Evolutionary conservation across 176 grass and related monocot species (phyloP).

Genomic region (Juncus inflexus): DNA sequence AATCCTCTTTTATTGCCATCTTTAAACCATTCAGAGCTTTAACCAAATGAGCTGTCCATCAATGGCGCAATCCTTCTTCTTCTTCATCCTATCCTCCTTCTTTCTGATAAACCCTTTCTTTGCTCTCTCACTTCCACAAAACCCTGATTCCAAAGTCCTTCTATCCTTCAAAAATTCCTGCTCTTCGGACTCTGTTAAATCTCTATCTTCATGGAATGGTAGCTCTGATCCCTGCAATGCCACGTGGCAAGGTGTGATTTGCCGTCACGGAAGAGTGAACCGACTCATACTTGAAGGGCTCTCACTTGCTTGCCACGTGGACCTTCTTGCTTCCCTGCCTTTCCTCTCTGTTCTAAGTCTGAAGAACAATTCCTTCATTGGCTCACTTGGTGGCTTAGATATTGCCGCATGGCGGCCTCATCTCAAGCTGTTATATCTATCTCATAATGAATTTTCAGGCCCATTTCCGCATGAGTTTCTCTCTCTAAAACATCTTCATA

Average conservation of each 20-base stretch:
- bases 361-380: slow-evolving; percentile 73
- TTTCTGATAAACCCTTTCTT: slow-evolving; percentile 11
- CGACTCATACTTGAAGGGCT: slow-evolving; percentile 69
- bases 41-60: background rate
- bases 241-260: slow-evolving; percentile 59
- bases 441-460: slow-evolving; percentile 67
- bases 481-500: slow-evolving; percentile 63
- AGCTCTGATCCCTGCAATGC: slow-evolving; percentile 49
- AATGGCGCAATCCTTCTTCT: slow-evolving; percentile 27
- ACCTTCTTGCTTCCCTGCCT: slow-evolving; percentile 39
- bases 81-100: slow-evolving; percentile 27
- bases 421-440: slow-evolving; percentile 87
- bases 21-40: background rate
- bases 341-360: slow-evolving; percentile 68
- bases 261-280: slow-evolving; percentile 34
- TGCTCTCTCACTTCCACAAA: background rate
- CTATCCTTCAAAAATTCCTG: slow-evolving; percentile 68
- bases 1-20: slow-evolving; percentile 16
- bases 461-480: slow-evolving; percentile 55
- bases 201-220: slow-evolving; percentile 55
- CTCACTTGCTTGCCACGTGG: slow-evolving; percentile 44
- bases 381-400: slow-evolving; percentile 38
- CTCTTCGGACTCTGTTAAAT: slow-evolving; percentile 18
- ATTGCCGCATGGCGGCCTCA: slow-evolving; percentile 53
- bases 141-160: slow-evolving; percentile 41